These are phyloP conservation scores for Ceratobasidium sp. DNA, from an alignment of 1,284 basidiomycete species.

Conservation along the genomic window DNA sequence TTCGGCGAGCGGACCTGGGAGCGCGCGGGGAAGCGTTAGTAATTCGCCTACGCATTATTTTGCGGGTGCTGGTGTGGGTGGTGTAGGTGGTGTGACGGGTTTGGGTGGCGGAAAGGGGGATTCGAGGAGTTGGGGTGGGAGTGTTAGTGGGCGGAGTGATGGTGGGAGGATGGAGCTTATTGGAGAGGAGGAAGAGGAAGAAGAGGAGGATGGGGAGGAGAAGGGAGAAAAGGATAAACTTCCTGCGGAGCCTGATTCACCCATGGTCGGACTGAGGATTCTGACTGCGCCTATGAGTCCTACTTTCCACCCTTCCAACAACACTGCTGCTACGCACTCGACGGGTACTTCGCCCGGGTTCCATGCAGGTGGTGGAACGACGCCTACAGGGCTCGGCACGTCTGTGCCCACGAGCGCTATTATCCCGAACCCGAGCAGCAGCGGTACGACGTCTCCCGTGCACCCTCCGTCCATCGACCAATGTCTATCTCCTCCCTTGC, in stretches of 20 bases:
- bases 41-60: conserved; percentile 39
- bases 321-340: background rate
- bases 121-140: conserved; percentile 33
- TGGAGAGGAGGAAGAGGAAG: conserved; percentile 49
- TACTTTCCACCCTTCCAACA: conserved; percentile 29
- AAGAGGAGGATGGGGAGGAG: conserved; percentile 25
- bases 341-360: conserved; percentile 17
- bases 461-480: conserved; percentile 25
- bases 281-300: conserved; percentile 47
- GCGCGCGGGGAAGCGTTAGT: conserved; percentile 16
- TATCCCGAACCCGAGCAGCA: background rate
- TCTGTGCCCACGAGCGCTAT: background rate
- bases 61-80: background rate
- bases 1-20: conserved; percentile 13
- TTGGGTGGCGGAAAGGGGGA: conserved; percentile 24
- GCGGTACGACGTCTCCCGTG: conserved; percentile 19
- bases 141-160: conserved; percentile 43
- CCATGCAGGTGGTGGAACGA: conserved; percentile 2
- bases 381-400: background rate
- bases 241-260: conserved; percentile 44
- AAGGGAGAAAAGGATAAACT: conserved; percentile 12
- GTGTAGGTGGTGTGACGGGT: background rate
- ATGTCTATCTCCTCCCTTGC: conserved; percentile 10
- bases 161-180: conserved; percentile 44
- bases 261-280: conserved; percentile 47